Percentiles rank a stretch among this genome's conserved stretches.
Evolutionary conservation across 2,329 filamentous ascomycete species (phyloP).

Genomic region (Ceratocystiopsis minuta): DNA sequence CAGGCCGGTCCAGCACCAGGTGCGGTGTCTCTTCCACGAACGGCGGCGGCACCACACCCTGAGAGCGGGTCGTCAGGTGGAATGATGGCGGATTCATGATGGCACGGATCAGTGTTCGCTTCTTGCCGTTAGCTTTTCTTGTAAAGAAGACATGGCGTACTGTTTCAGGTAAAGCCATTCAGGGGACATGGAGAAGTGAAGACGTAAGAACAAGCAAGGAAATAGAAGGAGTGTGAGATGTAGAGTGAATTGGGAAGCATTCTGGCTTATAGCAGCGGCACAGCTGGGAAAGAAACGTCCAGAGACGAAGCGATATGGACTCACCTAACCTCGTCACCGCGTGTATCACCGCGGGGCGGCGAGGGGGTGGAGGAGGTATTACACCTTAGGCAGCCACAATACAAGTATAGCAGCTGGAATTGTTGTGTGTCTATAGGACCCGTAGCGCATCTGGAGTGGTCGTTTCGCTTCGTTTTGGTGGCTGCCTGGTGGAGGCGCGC

Average conservation of each 20-base stretch:
- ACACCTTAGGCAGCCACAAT: too few species aligned
- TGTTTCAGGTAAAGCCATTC: conserved; percentile 4
- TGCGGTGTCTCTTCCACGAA: conserved; percentile 5
- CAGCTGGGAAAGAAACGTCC: too few species aligned
- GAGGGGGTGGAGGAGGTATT: too few species aligned
- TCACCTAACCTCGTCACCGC: too few species aligned
- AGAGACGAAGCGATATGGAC: too few species aligned
- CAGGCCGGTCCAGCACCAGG: conserved; percentile 1
- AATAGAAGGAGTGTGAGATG: too few species aligned
- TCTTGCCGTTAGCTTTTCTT: conserved; percentile 1
- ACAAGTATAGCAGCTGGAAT: neutral
- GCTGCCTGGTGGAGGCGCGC: conserved; percentile 3
- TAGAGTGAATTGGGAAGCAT: too few species aligned
- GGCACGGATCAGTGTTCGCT: conserved; percentile 6
- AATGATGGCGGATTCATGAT: conserved; percentile 8
- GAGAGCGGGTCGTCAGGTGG: conserved; percentile 5
- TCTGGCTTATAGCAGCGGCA: too few species aligned
- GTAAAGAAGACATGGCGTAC: conserved; percentile 4
- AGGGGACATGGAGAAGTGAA: neutral
- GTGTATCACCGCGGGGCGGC: too few species aligned
- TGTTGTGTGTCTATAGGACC: too few species aligned
- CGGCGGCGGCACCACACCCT: conserved; percentile 1
- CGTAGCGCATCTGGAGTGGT: neutral
- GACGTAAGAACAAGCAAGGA: too few species aligned
- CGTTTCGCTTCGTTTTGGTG: conserved; percentile 3